Conservation (phyloP, 768 basidiomycete species). For the Stropharia rugosoannulata region DNA sequence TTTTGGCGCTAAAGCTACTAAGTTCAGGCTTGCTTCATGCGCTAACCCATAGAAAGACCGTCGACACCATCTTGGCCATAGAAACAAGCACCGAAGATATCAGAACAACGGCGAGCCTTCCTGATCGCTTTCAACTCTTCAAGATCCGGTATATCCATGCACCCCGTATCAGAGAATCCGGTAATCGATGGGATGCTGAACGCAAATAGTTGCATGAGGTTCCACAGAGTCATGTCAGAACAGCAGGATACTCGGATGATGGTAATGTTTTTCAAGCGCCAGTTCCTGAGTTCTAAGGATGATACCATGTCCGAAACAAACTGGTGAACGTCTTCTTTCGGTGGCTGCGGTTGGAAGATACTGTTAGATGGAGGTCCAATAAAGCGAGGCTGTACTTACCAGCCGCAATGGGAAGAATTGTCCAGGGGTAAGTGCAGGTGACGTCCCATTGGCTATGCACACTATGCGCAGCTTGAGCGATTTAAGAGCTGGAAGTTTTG, state of each 20-base stretch:
- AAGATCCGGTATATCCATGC: constrained; percentile 11
- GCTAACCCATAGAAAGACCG: no score
- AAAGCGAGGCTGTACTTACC: background rate
- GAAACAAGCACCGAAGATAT: background rate
- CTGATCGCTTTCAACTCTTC: background rate
- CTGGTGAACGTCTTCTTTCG: background rate
- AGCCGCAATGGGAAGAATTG: constrained; percentile 11
- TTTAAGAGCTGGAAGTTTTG: background rate
- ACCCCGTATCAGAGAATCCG: constrained; percentile 10
- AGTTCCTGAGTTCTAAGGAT: background rate
- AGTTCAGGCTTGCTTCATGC: no score
- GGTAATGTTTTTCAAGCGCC: constrained; percentile 13
- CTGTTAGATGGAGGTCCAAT: background rate
- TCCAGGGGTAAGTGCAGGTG: constrained; percentile 6
- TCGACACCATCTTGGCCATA: background rate
- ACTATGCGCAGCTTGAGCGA: constrained; percentile 5
- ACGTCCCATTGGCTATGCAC: background rate
- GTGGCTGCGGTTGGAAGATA: background rate
- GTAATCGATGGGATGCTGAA: constrained; percentile 11
- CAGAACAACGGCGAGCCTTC: background rate
- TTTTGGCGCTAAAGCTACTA: no score
- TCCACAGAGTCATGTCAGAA: constrained; percentile 13
- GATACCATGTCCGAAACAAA: constrained; percentile 4
- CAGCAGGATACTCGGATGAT: constrained; percentile 16
- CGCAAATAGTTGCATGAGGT: constrained; percentile 13